These are phyloP conservation scores for Neofusicoccum sp. DNA, from an alignment of 2,329 filamentous ascomycete species.

Conservation along the genomic window DNA sequence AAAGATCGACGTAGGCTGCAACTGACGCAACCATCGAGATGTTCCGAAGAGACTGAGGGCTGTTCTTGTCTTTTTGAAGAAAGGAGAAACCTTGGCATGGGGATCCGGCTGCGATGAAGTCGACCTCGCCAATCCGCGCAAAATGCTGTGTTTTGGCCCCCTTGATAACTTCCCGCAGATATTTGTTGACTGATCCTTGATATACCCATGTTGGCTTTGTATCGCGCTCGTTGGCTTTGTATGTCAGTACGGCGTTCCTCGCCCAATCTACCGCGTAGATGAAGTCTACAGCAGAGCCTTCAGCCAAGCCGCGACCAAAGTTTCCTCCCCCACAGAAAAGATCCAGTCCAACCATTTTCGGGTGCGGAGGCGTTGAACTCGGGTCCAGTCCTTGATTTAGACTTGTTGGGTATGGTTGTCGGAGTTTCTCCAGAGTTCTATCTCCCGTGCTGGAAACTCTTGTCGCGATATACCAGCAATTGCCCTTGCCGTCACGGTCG, in stretches of 20 bases:
- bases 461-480: slow-evolving; percentile 63
- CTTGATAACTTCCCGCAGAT: slow-evolving; percentile 56
- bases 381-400: slow-evolving; percentile 60
- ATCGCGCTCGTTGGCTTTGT: slow-evolving; percentile 62
- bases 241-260: slow-evolving; percentile 65
- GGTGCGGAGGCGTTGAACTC: neutral
- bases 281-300: slow-evolving; percentile 64
- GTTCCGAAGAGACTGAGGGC: slow-evolving; percentile 60
- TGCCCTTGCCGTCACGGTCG: slow-evolving; percentile 61
- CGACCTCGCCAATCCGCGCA: slow-evolving; percentile 61
- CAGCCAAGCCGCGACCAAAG: slow-evolving; percentile 73
- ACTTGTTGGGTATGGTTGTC: slow-evolving; percentile 11
- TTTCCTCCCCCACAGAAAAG: slow-evolving; percentile 78
- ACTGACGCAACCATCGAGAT: slow-evolving; percentile 77
- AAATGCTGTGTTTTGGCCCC: slow-evolving; percentile 51
- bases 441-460: neutral
- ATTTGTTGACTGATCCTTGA: slow-evolving; percentile 70
- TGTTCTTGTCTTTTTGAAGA: slow-evolving; percentile 59
- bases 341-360: slow-evolving; percentile 56
- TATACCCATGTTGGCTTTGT: slow-evolving; percentile 53
- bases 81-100: slow-evolving; percentile 75
- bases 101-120: slow-evolving; percentile 69
- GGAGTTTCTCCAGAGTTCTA: neutral
- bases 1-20: slow-evolving; percentile 70
- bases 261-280: slow-evolving; percentile 68